Evolutionary conservation across 1,139 yeast genomes (phyloP), one percentile per base, ranked within the genome.

Genomic region (Yamadazyma pseudoaaseri): DNA sequence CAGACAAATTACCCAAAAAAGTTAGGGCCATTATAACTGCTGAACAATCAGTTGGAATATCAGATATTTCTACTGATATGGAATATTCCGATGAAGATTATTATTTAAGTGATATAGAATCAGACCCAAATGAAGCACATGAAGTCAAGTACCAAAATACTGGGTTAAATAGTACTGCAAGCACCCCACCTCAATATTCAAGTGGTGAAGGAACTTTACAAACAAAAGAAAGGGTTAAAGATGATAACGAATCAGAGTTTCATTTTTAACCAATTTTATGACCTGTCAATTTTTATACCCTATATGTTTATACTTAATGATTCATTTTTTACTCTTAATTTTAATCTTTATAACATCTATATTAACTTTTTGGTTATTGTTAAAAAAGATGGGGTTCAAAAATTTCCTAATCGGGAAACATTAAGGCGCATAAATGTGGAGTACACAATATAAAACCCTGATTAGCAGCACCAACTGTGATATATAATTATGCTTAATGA

Each of bases 1-100:
- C 92, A 16, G 92, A 82, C 49, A 56, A 59, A 38, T 59, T 76
- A 36, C 73, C 74, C 5, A 43, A 49, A 25, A 57, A 56, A 34
- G 73, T 68, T 12, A 51, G 73, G 34, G 45, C 57, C 14, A 66
- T 69, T 28, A 59, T 66, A 31, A 69, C 75, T 3, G 73, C 73
- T 2, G 68, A 66, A 41, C 71, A 65, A 43, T 54, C 64, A 3
- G 51, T 41, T 24, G 41, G 45, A 22, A 50, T 48, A 22, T 49
- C 60, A 11, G 54, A 48, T 16, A 49, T 46, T 23, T 55, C 50
- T 30, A 51, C 42, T 31, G 52, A 50, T 15, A 46, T 32, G 1
- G 45, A 41, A 13, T 30, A 29, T 31, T 32, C 28, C 11, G 39
- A 35, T 9, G 36, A 37, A 11, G 36, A 37, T 4, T 31, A 31